Evolutionary conservation across 1,284 basidiomycete species (phyloP), one percentile per base, ranked within the genome.

Genomic region (Naganishia liquefaciens): DNA sequence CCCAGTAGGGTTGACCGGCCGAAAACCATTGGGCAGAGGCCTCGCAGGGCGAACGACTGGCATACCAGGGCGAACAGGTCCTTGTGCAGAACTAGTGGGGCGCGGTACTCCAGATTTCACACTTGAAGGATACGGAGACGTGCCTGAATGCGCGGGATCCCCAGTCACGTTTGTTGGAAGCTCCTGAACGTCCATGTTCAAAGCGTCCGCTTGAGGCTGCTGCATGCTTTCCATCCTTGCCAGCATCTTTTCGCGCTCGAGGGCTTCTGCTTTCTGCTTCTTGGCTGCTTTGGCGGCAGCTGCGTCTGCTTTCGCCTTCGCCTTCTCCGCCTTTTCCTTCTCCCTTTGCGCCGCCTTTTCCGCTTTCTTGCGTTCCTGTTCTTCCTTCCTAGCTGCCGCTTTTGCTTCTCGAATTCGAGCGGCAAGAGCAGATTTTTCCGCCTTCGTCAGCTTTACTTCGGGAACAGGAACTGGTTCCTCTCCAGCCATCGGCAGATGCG

Each of bases 281-380:
- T 66, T 66, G 9, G 67, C 67, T 28, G 62, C 54, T 47, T 63
- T 64, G 2, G 67, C 61, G 13, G 65, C 67, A 11, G 67, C 67
- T 33, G 63, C 64, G 10, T 65, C 67, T 28, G 64, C 65, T 54
- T 63, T 67, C n/a, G 47, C 64, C 44, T 61, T 47, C 49, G 61
- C 62, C 51, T 50, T 66, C 28, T 54, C 44, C 42, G 57, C 57
- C 57, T 60, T 60, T 25, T 63, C 62, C 28, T 62, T 47, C 28
- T 60, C 51, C 27, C 37, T 54, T 63, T 57, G 66, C 49, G 37
- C 54, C 55, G 43, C 54, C 55, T 49, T 60, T 27, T 58, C 64
- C 9, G 51, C 57, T n/a, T 58, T 55, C 23, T 65, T 65, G 10
- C 64, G 47, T 37, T 65, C 64, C 23, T 58, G 55, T 33, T 65